Conservation (phyloP, 1,139 yeast genomes). For the Debaryomyces sp. region DNA sequence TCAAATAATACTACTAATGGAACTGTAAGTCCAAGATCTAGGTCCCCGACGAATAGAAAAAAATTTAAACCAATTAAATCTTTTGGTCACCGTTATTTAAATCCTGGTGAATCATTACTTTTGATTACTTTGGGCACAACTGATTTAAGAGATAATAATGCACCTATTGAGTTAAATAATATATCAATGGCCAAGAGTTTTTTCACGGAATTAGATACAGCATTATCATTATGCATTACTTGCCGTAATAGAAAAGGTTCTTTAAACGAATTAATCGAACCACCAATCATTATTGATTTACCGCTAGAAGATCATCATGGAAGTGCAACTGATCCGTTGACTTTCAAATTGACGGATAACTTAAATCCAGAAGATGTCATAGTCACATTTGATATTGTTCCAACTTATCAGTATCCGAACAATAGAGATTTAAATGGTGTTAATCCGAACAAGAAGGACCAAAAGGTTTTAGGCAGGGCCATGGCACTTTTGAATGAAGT, state of each 20-base stretch:
- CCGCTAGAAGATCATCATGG: constrained; percentile 84
- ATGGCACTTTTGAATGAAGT: constrained; percentile 71
- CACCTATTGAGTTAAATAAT: constrained; percentile 71
- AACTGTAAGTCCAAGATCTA: constrained; percentile 13
- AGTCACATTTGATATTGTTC: constrained; percentile 83
- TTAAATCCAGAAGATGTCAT: constrained; percentile 56
- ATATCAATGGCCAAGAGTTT: constrained; percentile 77
- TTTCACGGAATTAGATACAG: constrained; percentile 84
- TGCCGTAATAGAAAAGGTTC: constrained; percentile 41
- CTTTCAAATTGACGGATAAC: constrained; percentile 63
- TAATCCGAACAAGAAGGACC: constrained; percentile 22
- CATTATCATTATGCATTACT: constrained; percentile 74
- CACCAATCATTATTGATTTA: constrained; percentile 73
- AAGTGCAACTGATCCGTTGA: constrained; percentile 78
- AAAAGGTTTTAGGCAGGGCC: constrained; percentile 77
- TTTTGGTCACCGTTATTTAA: constrained; percentile 81
- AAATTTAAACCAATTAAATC: constrained; percentile 65
- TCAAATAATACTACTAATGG: constrained; percentile 10
- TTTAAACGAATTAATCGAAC: constrained; percentile 52
- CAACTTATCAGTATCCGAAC: constrained; percentile 67
- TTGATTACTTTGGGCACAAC: constrained; percentile 86
- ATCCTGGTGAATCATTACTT: constrained; percentile 64
- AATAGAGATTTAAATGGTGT: constrained; percentile 1
- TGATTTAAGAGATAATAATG: constrained; percentile 62
- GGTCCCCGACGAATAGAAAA: constrained; percentile 34